A percentile compares a stretch with the other conserved stretches of the same genome.
phyloP scores from a whole-genome alignment of 2,329 filamentous ascomycete species.

The Clarireedia monteithiana region DNA sequence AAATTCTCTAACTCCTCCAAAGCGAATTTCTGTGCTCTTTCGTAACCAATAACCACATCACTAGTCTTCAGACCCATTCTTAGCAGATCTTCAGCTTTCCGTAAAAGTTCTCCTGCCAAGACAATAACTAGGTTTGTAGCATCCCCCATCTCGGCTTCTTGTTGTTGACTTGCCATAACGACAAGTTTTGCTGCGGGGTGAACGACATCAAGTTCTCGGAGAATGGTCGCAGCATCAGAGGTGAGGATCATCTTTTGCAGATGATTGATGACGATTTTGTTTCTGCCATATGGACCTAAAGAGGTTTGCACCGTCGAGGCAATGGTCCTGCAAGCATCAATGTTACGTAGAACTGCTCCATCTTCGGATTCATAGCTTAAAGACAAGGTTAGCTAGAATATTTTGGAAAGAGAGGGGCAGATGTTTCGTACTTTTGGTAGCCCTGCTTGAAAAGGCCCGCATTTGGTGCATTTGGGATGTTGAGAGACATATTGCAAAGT shows the following conservation, averaged over 20 bases:
- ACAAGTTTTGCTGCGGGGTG: slow-evolving; percentile 96
- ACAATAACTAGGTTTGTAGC: slow-evolving; percentile 97
- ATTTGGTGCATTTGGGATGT: slow-evolving; percentile 91
- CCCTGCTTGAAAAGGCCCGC: slow-evolving; percentile 90
- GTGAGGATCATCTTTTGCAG: slow-evolving; percentile 99
- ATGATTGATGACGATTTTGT: slow-evolving; percentile 99
- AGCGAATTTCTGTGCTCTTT: slow-evolving; percentile 86
- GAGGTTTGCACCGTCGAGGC: slow-evolving; percentile 95
- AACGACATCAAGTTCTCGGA: slow-evolving; percentile 95
- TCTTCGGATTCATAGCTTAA: slow-evolving; percentile 95
- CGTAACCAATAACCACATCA: slow-evolving; percentile 92
- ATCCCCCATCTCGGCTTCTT: slow-evolving; percentile 98
- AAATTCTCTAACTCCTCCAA: slow-evolving; percentile 81
- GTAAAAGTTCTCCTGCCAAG: slow-evolving; percentile 86
- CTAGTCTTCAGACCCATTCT: slow-evolving; percentile 98
- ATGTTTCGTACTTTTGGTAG: slow-evolving; percentile 64
- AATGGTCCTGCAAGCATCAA: slow-evolving; percentile 95
- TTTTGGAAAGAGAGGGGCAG: slow-evolving; percentile 26
- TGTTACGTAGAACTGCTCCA: slow-evolving; percentile 96
- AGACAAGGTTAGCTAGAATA: slow-evolving; percentile 29
- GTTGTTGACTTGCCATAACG: slow-evolving; percentile 98
- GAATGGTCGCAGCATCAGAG: slow-evolving; percentile 93
- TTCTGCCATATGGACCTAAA: slow-evolving; percentile 91
- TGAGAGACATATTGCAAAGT: slow-evolving; percentile 69
- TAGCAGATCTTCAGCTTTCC: slow-evolving; percentile 93